Base-by-base conservation (phyloP, 2,329 filamentous ascomycete species). In the Fusarium sp. region DNA sequence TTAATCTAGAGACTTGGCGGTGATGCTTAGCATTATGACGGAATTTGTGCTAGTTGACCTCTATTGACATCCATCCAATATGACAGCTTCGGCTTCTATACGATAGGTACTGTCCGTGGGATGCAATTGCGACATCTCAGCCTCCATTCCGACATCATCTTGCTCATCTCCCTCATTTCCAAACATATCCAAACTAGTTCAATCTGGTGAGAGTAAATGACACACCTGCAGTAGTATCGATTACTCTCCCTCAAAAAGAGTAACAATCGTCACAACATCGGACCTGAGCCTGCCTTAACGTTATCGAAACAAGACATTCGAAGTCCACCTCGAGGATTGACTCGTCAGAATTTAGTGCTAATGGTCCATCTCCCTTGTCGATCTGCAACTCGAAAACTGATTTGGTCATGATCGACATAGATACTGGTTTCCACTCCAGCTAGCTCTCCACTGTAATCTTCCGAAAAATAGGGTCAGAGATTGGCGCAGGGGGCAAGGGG, bases 401-500 rank as follows among this genome's bases (percentile, higher is more conserved):
- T 41, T 10, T 3, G n/a, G 38, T 20, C n/a, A 6, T 25, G 38
- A 60, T 52, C 49, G 49, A 52, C 49, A 27, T 43, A 15, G 24
- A 22, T 38, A 22, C 49, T 40, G 6, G 10, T 20, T 16, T 22
- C 24, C 13, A 53, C 34, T 53, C 22, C 3, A 38, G n/a, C 6
- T 16, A 29, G 12, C 45, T 41, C 43, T 38, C 45, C 16, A 29
- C 12, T 30, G 6, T 16, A 29, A 38, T 16, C 30, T 41, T 34
- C 46, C n/a, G n/a, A 41, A 25, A 34, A 53, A 43, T 41, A 48
- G 30, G 29, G 43, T 25, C 45, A 9, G 20, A 8, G 34, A 29
- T 30, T 60, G 41, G n/a, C n/a, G 29, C 18, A 65, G 65, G 24
- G 51, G 56, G 25, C 18, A 65, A 65, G 24, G 51, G 56, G 45